Evolutionary conservation across 352 stramenopile genomes (phyloP), one percentile per base, ranked within the genome.

Genomic region (Globisporangium orthogonon): DNA sequence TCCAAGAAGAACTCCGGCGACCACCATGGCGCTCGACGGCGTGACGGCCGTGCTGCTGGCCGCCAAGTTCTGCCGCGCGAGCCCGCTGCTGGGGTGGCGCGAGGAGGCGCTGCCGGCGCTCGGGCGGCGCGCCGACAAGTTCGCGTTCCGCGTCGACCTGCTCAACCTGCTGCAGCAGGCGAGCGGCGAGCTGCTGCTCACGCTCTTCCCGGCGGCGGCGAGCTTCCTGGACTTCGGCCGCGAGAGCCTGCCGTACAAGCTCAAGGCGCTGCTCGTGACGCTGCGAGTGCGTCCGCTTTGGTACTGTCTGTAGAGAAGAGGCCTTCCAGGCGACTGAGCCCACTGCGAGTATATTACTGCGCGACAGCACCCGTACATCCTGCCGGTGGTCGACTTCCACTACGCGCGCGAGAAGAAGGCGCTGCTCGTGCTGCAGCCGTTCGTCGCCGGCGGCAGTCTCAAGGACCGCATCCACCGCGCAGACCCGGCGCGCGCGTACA

Each of bases 181-280:
- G 7, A 78, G 72, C 41, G 70, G 66, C 14, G 67, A 87, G 54
- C 76, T 88, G 72, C 41, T 92, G 23, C 66, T 92, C 50, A 71
- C 73, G 44, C 59, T 92, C 28, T 62, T 92, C 35, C 78, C 79
- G 3, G 62, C 63, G 31, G 59, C 79, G 54, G 64, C 74, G 50
- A 87, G 76, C 63, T 69, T 88, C 15, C 56, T 91, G 28, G 71
- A 86, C 63, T 74, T 86, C 15, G 62, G 75, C 14, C 83, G 82
- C 53, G 71, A 86, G 17, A 72, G 64, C 58, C 69, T 66, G 7
- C 61, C 84, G 10, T 90, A 92, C 63, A 81, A 78, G 46, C 71
- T 92, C 52, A 92, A 92, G 59, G 64, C 78, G 23, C 60, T 92
- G 54, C 73, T 92, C 10, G 83, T 92, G 5, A 87, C 83, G 30